Evolutionary conservation across 345 rosid genomes (phyloP).

Genomic region (Dipteronia dyeriana): DNA sequence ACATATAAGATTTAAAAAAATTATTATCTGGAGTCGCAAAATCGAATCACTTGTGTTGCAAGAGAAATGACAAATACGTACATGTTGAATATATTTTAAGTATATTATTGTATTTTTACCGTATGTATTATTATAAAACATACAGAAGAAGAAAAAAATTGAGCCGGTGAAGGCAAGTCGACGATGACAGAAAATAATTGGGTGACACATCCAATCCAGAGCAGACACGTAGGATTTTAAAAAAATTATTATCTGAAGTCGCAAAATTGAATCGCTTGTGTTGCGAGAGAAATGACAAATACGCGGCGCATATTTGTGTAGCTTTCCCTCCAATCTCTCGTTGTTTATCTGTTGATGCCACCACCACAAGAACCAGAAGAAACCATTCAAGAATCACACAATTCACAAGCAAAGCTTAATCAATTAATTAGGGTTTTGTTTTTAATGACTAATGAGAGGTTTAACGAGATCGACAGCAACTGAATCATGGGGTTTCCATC

Average conservation of each 20-base stretch:
- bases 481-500: slow-evolving; percentile 57
- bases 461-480: slow-evolving; percentile 21
- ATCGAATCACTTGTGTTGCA: too few species aligned
- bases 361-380: background rate
- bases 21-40: too few species aligned
- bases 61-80: too few species aligned
- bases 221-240: background rate
- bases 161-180: too few species aligned
- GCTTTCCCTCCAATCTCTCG: slow-evolving; percentile 13
- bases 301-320: background rate
- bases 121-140: too few species aligned
- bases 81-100: too few species aligned
- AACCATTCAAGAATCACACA: background rate
- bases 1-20: too few species aligned
- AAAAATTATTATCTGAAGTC: too few species aligned
- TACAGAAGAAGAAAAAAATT: too few species aligned
- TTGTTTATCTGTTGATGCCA: background rate
- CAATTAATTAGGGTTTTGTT: background rate
- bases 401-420: too few species aligned
- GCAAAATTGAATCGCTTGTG: background rate
- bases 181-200: background rate
- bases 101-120: too few species aligned
- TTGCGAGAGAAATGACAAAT: background rate
- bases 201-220: background rate
- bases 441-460: slow-evolving; percentile 4